Evolutionary conservation across 306 rosid species (phyloP).

Genomic region (Ochetophila trinervis): DNA sequence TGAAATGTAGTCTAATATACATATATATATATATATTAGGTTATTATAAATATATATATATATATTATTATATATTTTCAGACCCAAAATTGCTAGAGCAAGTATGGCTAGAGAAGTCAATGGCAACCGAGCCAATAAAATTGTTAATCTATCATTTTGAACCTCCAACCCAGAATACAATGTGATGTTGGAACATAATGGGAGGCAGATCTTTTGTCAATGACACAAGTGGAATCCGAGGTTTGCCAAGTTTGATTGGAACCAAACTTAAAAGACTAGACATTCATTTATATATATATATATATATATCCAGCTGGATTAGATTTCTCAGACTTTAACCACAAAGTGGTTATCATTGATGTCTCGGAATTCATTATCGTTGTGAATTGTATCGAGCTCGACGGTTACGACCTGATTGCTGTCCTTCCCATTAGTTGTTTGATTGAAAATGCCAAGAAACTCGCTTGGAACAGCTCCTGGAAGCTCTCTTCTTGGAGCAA

Average conservation of each 20-base stretch:
- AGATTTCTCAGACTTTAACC: conserved; percentile 28
- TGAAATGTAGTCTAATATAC: too few relatives aligned
- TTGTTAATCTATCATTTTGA: conserved; percentile 22
- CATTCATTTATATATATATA: too few relatives aligned
- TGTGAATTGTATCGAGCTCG: conserved; percentile 58
- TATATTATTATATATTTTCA: too few relatives aligned
- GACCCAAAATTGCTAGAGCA: conserved; percentile 19
- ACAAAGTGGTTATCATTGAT: conserved; percentile 69
- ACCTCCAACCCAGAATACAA: conserved; percentile 72
- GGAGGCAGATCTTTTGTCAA: conserved; percentile 45
- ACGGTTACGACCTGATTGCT: conserved; percentile 46
- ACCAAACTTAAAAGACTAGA: conserved; percentile 50
- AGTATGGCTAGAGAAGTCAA: neutral
- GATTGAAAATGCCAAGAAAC: conserved; percentile 56
- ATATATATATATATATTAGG: too few relatives aligned
- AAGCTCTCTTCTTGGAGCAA: conserved; percentile 47
- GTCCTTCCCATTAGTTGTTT: conserved; percentile 35
- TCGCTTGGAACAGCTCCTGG: conserved; percentile 38
- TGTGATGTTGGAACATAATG: conserved; percentile 37
- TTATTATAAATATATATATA: too few relatives aligned
- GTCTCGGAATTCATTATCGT: conserved; percentile 35
- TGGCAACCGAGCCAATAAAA: conserved; percentile 26
- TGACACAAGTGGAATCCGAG: conserved; percentile 47
- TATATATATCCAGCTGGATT: conserved; percentile 47
- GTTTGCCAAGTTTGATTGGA: conserved; percentile 39